phyloP scores from a whole-genome alignment of 208 protist genomes.

The Phytomonas francai region DNA sequence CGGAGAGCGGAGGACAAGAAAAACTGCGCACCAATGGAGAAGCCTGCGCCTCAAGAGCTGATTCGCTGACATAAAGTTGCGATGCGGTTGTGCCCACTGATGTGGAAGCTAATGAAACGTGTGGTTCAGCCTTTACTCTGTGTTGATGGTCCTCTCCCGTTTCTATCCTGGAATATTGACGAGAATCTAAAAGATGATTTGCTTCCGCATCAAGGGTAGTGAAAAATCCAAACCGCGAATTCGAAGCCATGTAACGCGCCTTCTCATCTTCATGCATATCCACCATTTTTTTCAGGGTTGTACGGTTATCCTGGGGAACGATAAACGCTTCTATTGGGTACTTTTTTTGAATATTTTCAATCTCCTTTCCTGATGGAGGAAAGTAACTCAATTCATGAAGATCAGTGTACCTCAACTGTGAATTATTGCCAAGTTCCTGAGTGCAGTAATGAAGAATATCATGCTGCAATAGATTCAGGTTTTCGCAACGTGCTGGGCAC shows the following conservation, averaged over 20 bases:
- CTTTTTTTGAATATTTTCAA: slow-evolving; percentile 43
- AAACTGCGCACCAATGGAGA: slow-evolving; percentile 19
- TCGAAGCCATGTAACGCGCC: background rate
- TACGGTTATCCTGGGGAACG: slow-evolving; percentile 60
- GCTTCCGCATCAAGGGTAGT: background rate
- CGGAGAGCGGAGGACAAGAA: slow-evolving; percentile 19
- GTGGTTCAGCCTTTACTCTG: background rate
- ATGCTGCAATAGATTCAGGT: slow-evolving; percentile 62
- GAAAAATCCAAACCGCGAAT: background rate
- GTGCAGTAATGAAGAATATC: slow-evolving; percentile 79
- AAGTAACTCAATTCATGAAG: slow-evolving; percentile 77
- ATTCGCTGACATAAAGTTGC: background rate
- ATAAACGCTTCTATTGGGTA: slow-evolving; percentile 83
- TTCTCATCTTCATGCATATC: slow-evolving; percentile 29
- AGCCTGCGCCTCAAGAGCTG: slow-evolving; percentile 20
- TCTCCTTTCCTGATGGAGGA: slow-evolving; percentile 51
- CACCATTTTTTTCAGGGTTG: slow-evolving; percentile 63
- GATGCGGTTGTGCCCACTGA: background rate
- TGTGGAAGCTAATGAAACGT: background rate
- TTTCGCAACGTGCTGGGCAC: slow-evolving; percentile 40
- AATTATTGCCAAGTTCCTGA: slow-evolving; percentile 27
- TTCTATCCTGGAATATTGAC: background rate
- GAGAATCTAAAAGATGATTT: background rate
- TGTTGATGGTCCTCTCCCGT: background rate
- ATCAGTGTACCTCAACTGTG: slow-evolving; percentile 44